phyloP scores from a whole-genome alignment of 2,329 filamentous ascomycete genomes.

The Dryadomyces sulphureus region DNA sequence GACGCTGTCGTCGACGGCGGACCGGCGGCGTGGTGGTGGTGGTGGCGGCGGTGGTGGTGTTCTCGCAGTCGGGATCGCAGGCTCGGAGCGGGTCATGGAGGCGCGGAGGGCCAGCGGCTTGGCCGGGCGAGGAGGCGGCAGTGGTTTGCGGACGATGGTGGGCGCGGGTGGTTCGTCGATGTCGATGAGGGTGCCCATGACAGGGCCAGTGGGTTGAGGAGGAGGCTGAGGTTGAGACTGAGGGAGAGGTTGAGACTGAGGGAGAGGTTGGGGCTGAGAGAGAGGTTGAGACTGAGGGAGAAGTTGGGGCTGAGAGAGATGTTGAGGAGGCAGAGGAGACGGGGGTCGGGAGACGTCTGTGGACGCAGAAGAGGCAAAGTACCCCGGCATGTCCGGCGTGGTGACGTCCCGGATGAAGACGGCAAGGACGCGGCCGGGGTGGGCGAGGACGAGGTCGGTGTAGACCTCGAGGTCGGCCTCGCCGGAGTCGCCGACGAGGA shows the following conservation, averaged over 20 bases:
- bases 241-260: background rate
- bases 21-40: background rate
- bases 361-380: conserved; percentile 56
- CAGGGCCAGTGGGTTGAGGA: conserved; percentile 16
- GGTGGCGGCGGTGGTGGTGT: background rate
- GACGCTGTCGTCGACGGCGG: background rate
- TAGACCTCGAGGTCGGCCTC: conserved; percentile 97
- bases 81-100: conserved; percentile 17
- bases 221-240: background rate
- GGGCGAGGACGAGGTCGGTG: conserved; percentile 73
- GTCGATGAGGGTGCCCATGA: conserved; percentile 47
- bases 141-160: conserved; percentile 17
- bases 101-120: conserved; percentile 41
- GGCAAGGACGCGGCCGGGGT: conserved; percentile 69
- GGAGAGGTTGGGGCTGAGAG: conserved; percentile 10
- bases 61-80: background rate
- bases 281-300: background rate
- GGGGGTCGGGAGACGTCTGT: too few relatives aligned
- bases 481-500: conserved; percentile 88
- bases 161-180: conserved; percentile 31
- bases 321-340: background rate
- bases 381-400: conserved; percentile 55
- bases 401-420: conserved; percentile 96
- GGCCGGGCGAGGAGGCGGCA: conserved; percentile 38
- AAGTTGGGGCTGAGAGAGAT: conserved; percentile 10